Conservation (phyloP, 768 basidiomycete genomes). For the Tephrocybe sp. region DNA sequence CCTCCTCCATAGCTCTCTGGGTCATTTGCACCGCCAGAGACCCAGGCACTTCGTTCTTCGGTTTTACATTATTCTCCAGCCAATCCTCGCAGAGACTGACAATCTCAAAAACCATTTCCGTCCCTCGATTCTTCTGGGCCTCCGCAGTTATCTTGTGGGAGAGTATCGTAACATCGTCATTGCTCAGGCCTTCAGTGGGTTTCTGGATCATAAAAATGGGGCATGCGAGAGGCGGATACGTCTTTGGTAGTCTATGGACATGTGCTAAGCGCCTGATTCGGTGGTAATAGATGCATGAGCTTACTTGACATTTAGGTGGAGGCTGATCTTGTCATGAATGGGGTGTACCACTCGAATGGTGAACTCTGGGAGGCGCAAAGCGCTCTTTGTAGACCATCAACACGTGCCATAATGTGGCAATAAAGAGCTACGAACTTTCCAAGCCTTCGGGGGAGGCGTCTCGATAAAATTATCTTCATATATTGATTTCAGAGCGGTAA, state of each 20-base stretch:
- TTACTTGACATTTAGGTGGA: constrained; percentile 73
- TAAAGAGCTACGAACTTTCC: constrained; percentile 59
- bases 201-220: constrained; percentile 70
- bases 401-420: neutral
- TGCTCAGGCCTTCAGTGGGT: constrained; percentile 57
- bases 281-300: constrained; percentile 19
- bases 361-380: constrained; percentile 71
- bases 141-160: constrained; percentile 62
- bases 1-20: constrained; percentile 67
- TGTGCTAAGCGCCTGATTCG: constrained; percentile 1
- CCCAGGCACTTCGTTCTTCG: constrained; percentile 57
- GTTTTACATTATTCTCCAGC: constrained; percentile 57
- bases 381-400: constrained; percentile 46
- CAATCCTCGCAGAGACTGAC: constrained; percentile 71
- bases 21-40: constrained; percentile 83
- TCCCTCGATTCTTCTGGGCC: constrained; percentile 62
- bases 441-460: constrained; percentile 73
- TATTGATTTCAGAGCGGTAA: constrained; percentile 78
- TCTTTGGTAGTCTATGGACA: constrained; percentile 67
- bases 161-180: constrained; percentile 57
- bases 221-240: constrained; percentile 72
- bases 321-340: constrained; percentile 56
- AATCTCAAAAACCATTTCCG: constrained; percentile 83
- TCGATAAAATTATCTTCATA: constrained; percentile 78
- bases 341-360: constrained; percentile 72